A percentile compares a stretch with the other conserved stretches of the same genome.
These are phyloP conservation scores for Selaginella tamariscina DNA, from an alignment of 75 land plant species.

Conservation along the genomic window DNA sequence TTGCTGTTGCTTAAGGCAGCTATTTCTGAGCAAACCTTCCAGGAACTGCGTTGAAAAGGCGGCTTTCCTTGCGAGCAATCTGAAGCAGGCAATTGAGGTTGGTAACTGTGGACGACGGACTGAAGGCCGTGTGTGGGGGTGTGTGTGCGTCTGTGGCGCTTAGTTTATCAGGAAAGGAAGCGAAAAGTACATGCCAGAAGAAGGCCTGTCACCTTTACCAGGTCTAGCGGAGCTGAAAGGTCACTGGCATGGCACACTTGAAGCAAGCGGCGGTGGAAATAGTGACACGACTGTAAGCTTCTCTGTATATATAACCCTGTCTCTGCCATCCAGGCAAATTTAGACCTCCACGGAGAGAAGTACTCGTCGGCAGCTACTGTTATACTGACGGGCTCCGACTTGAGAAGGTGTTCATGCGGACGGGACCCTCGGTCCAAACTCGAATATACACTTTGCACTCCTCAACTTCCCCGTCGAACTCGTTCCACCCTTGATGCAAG, in stretches of 20 bases:
- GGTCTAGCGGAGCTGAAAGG: conserved; percentile 93
- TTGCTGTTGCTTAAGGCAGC: not conserved
- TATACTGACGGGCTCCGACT: conserved; percentile 89
- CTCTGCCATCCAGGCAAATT: conserved; percentile 71
- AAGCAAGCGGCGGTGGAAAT: conserved; percentile 99
- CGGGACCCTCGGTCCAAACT: conserved; percentile 69
- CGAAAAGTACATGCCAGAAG: conserved; percentile 32
- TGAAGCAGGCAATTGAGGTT: conserved; percentile 61
- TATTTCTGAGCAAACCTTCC: conserved; percentile 42
- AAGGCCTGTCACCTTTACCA: conserved; percentile 64
- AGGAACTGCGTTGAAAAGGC: conserved; percentile 63
- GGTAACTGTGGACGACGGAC: not conserved
- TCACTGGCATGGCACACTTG: conserved; percentile 81
- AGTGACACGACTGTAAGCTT: conserved; percentile 76
- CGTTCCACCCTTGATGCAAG: conserved; percentile 69
- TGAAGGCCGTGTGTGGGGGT: not conserved
- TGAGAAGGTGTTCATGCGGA: conserved; percentile 90
- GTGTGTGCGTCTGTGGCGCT: too few relatives aligned
- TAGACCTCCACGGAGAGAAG: conserved; percentile 90
- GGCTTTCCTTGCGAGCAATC: conserved; percentile 52
- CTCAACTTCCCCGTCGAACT: conserved; percentile 87
- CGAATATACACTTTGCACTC: conserved; percentile 98
- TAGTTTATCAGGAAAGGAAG: conserved; percentile 21
- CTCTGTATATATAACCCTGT: not conserved
- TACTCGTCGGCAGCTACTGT: conserved; percentile 78